These are phyloP conservation scores for Lophiotrema nucula DNA, from an alignment of 495 filamentous ascomycete species.

Conservation along the genomic window DNA sequence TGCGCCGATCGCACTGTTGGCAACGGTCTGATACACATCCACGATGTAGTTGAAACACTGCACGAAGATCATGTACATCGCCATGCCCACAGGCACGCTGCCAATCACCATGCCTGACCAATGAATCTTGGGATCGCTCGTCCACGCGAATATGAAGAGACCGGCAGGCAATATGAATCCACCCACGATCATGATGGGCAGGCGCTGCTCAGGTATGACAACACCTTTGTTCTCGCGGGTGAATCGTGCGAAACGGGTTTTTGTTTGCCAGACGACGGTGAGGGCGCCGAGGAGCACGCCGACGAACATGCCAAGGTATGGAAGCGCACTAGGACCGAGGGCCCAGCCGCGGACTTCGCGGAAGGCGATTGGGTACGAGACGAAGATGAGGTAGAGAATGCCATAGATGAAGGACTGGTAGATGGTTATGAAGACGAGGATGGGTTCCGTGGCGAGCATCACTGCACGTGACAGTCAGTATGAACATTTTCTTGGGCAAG, in stretches of 20 bases:
- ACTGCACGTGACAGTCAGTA: no score
- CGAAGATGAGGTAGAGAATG: conserved; percentile 15
- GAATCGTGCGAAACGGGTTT: conserved; percentile 29
- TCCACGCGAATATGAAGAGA: conserved; percentile 21
- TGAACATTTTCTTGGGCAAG: no score
- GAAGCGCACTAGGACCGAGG: conserved; percentile 3
- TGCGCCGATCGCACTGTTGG: conserved; percentile 42
- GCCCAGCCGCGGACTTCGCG: conserved; percentile 2
- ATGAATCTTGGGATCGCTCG: conserved; percentile 9
- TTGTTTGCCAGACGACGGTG: conserved; percentile 37
- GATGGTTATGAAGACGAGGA: conserved; percentile 29
- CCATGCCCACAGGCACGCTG: conserved; percentile 36
- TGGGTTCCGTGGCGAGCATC: conserved; percentile 27
- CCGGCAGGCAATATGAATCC: conserved; percentile 14
- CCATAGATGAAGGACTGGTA: conserved; percentile 51
- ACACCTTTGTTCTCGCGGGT: conserved; percentile 24
- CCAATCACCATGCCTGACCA: conserved; percentile 27
- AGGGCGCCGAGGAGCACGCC: conserved; percentile 30
- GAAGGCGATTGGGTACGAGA: conserved; percentile 18
- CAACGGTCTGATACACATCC: conserved; percentile 39
- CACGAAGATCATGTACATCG: conserved; percentile 44
- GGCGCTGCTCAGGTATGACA: conserved; percentile 9
- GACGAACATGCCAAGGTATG: conserved; percentile 18
- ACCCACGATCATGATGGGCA: conserved; percentile 12
- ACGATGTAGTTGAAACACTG: conserved; percentile 47